Evolutionary conservation across 257 asterid genomes (phyloP), one percentile per base, ranked within the genome.

Genomic region (Fraxinus pennsylvanica): DNA sequence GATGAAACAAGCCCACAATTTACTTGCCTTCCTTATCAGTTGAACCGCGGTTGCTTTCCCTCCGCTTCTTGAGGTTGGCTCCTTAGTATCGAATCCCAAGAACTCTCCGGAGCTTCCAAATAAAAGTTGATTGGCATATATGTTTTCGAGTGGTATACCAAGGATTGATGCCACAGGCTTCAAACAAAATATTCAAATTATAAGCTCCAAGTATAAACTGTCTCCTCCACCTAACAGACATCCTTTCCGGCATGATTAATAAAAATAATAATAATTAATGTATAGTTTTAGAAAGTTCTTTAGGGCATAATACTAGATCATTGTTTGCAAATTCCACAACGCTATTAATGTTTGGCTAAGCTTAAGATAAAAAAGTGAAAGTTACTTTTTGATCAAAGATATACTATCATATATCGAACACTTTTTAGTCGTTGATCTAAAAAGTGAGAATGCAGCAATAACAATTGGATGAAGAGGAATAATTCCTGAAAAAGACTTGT

Each of bases 61-160:
- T 74, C 97, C 99, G 67, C 96, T 89, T 76, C 96, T 89, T 80
- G 98, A 95, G 59, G 99, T 95, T 22, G 93, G 97, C 89, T 91
- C 98, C 13, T 90, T 79, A 35, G 82, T 35, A 74, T 95, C 96
- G 43, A 93, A 95, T 17, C 99, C 98, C 57, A 72, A 33, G 84
- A 86, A 95, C 82, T 95, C 94, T 27, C 98, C 98, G 12, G 94
- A 87, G 79, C 90, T 89, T 82, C 88, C 90, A 80, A 91, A 95
- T 17, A 89, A 74, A 52, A 95, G 92, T 79, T 88, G 89, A 84
- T 95, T 95, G 82, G 99, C 98, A 74, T 76, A 93, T 68, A 95
- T 86, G 83, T 87, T 89, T 78, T 88, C 89, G 27, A 78, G 81
- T 0, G 99, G 94, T 82, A 95, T 83, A 36, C 96, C 91, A 45